Evolutionary conservation across 2,329 filamentous ascomycete species (phyloP).

Genomic region (Fusarium haematococcum): DNA sequence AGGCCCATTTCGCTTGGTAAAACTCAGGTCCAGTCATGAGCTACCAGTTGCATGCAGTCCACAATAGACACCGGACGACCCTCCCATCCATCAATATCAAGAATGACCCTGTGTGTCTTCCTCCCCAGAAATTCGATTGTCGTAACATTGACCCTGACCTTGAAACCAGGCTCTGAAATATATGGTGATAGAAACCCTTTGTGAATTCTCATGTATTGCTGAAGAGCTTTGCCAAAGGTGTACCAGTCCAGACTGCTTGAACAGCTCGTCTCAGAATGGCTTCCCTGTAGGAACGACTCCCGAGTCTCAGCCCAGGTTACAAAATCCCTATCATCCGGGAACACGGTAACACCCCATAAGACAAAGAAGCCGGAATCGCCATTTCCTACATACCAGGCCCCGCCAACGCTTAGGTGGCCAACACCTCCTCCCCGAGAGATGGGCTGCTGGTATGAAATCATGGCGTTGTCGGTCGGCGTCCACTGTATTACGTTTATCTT

Average conservation of each 20-base stretch:
- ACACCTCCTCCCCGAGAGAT: background rate
- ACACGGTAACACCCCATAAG: background rate
- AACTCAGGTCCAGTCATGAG: background rate
- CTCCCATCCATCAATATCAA: background rate
- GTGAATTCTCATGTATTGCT: background rate
- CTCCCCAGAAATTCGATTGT: background rate
- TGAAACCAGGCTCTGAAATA: background rate
- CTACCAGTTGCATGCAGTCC: background rate
- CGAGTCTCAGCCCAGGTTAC: background rate
- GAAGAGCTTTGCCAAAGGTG: background rate
- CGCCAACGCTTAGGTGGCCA: background rate
- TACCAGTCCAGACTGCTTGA: background rate
- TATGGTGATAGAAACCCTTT: background rate
- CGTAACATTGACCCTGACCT: background rate
- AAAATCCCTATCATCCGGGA: background rate
- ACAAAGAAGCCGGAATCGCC: background rate
- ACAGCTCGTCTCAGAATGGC: background rate
- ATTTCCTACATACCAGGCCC: background rate
- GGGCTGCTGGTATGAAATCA: background rate
- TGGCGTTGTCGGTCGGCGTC: background rate
- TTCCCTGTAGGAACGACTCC: background rate
- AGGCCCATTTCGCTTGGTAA: fast-evolving
- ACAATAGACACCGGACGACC: background rate
- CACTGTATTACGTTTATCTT: background rate
- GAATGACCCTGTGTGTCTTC: background rate